Conservation (phyloP, 805 yeast genomes). For the Yarrowia sp. region DNA sequence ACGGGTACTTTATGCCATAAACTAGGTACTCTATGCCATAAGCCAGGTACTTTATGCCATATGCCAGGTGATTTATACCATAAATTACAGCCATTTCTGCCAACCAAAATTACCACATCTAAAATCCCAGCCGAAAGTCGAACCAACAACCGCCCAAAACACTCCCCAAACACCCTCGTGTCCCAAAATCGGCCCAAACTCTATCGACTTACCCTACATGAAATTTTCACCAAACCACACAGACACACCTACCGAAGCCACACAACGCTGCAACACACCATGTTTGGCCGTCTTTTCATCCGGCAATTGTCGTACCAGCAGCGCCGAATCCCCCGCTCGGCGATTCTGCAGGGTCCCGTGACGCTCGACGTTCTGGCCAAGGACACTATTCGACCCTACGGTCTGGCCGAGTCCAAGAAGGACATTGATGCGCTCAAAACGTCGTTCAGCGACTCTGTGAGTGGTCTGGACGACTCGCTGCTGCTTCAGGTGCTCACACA, state of each 20-base stretch:
- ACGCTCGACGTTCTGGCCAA: slow-evolving; percentile 18
- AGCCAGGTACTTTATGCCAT: no score
- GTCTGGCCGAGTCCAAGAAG: slow-evolving; percentile 6
- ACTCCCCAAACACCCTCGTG: background rate
- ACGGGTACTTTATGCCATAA: no score
- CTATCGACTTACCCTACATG: slow-evolving; percentile 14
- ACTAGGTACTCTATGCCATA: no score
- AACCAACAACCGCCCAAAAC: background rate
- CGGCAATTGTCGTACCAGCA: slow-evolving; percentile 23
- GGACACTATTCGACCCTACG: slow-evolving; percentile 12
- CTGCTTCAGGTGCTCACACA: slow-evolving; percentile 83
- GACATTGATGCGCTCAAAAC: background rate
- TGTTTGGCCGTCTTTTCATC: background rate
- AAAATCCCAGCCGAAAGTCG: background rate
- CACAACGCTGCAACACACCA: background rate
- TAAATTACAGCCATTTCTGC: no score
- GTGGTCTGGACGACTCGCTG: slow-evolving; percentile 56
- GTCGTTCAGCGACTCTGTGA: slow-evolving; percentile 37
- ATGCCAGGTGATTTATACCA: no score
- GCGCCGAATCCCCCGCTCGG: slow-evolving; percentile 24
- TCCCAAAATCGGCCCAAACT: background rate
- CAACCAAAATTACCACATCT: no score
- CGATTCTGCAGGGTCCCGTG: slow-evolving; percentile 19
- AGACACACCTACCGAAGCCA: no score
- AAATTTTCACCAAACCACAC: slow-evolving; percentile 3